phyloP scores from a whole-genome alignment of 257 asterid species.

The Solanum etuberosum region DNA sequence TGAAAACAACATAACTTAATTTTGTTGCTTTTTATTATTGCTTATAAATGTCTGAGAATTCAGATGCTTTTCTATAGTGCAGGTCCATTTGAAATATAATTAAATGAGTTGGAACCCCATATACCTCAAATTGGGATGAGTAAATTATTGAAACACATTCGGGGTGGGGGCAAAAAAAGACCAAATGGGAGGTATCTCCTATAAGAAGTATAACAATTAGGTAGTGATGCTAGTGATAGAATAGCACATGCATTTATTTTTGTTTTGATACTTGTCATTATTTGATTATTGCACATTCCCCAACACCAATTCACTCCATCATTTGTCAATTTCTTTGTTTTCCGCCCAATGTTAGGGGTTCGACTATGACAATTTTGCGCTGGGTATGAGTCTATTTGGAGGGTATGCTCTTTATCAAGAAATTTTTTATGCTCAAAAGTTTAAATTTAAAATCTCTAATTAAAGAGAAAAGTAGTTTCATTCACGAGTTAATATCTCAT shows the following conservation, averaged over 20 bases:
- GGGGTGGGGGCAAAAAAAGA: not conserved
- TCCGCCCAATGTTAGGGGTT: fast-evolving
- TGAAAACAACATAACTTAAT: too few species aligned
- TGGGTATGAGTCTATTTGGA: too few species aligned
- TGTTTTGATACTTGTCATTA: not conserved
- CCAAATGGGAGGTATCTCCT: not conserved
- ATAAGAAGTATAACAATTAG: not conserved
- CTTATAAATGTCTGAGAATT: not conserved
- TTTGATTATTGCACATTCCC: not conserved
- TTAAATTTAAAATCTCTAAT: not conserved
- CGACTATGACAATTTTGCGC: fast-evolving
- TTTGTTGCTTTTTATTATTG: not conserved
- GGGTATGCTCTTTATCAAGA: too few species aligned
- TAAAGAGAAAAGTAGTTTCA: too few species aligned
- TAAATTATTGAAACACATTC: not conserved
- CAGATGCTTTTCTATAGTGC: not conserved
- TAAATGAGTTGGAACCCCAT: not conserved
- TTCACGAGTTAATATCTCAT: too few species aligned
- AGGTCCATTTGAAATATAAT: not conserved
- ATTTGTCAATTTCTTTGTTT: not conserved
- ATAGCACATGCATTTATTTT: not conserved
- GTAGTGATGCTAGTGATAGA: not conserved
- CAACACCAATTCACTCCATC: not conserved
- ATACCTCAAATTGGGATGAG: not conserved
- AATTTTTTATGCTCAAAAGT: too few species aligned